These are phyloP conservation scores for Chenopodium quinoa DNA, from an alignment of 148 eudicot genomes.

Conservation along the genomic window DNA sequence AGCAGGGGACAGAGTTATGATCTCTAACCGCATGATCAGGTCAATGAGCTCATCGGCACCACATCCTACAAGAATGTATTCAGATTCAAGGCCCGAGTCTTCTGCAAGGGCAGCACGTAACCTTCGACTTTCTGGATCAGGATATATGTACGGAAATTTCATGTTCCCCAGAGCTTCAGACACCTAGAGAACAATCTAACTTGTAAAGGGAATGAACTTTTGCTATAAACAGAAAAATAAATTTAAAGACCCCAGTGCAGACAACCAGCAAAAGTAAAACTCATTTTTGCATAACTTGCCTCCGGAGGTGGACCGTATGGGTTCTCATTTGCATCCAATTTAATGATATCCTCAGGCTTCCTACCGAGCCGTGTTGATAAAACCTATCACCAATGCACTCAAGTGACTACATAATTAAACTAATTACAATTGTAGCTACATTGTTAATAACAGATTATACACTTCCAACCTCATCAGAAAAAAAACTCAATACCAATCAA, in stretches of 20 bases:
- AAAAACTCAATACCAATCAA: neutral
- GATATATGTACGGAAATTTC: constrained; percentile 90
- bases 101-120: constrained; percentile 91
- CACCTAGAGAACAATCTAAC: constrained; percentile 47
- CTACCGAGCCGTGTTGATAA: constrained; percentile 91
- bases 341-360: constrained; percentile 90
- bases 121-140: constrained; percentile 92
- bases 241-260: neutral
- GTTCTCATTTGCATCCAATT: constrained; percentile 94
- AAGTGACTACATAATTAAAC: constrained; percentile 9
- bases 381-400: constrained; percentile 45
- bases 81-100: constrained; percentile 87
- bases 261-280: neutral
- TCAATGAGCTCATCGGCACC: constrained; percentile 98
- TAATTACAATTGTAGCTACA: neutral
- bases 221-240: neutral
- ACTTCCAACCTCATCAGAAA: neutral
- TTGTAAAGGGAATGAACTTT: constrained; percentile 8
- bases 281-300: constrained; percentile 42
- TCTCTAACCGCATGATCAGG: constrained; percentile 90
- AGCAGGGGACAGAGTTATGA: constrained; percentile 3
- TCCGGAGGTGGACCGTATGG: constrained; percentile 99
- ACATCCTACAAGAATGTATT: constrained; percentile 87
- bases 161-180: constrained; percentile 77
- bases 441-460: neutral